Base-by-base conservation (phyloP, 2,329 filamentous ascomycete genomes). In the Aspergillus tanneri region DNA sequence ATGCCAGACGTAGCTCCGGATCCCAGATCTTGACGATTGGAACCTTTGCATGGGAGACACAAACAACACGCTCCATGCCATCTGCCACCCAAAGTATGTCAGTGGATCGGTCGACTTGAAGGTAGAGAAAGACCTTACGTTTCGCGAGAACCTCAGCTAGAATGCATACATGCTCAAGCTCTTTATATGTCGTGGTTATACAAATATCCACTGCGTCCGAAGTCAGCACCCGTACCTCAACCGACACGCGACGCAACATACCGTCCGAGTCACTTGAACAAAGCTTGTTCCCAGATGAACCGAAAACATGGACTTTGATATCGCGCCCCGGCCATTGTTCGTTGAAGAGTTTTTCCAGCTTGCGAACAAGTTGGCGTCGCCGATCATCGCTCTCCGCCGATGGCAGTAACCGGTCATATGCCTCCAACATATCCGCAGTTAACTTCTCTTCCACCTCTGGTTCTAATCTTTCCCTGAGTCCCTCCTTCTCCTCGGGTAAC, bases 11-110 rank as follows among this genome's bases (percentile, higher is more conserved):
- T 48, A 96, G 77, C 68, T 96, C 90, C 3, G 93, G 93, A 67
- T 99, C 93, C 91, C 93, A 99, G 47, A 96, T 88, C 75, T 97
- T 97, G 59, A 99, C 93, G 63, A 99, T 99, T 3, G 93, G 92
- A 11, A 99, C 93, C 71, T 96, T 97, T 50, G 93, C 93, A 34
- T 87, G 88, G 22, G 90, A 90, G 43, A 97, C 90, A 67, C 93
- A 99, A 19, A 96, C 88, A 1, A 99, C 90, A 62, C 89, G 89
- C 69, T 97, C 82, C 93, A 99, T 99, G 30, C 92, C 92, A 74
- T 90, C 92, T 96, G 62, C 28, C 37, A 35, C 40, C 40, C 42
- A 30, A 45, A 43, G 43, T 56, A 37, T 37, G 52, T 61, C 37
- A 59, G 55, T 45, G n/a, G 39, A 42, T 37, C 36, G 28, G 8